Percentiles rank a stretch among this genome's conserved stretches.
Conservation (phyloP, 441 rosid genomes). For the Syzygium malaccense region DNA sequence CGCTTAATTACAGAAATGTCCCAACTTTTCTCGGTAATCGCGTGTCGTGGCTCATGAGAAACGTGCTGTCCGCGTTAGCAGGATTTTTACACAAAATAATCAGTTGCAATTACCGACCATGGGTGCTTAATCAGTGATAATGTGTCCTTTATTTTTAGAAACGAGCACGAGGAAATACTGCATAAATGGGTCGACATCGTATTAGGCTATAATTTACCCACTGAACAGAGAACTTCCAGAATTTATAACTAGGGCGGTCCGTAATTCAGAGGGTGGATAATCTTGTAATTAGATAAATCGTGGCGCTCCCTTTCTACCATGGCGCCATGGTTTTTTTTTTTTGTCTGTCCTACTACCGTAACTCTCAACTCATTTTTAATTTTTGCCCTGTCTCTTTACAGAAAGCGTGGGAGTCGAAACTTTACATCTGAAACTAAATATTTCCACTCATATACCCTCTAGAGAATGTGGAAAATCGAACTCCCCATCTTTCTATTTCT, state of each 20-base stretch:
- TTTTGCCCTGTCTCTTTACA: too few relatives aligned
- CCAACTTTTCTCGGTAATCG: constrained; percentile 4
- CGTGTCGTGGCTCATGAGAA: neutral
- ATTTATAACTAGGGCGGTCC: neutral
- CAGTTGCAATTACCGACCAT: neutral
- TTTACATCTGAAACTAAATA: too few relatives aligned
- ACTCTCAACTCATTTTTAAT: too few relatives aligned
- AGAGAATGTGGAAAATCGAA: fast-evolving
- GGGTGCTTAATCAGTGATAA: neutral
- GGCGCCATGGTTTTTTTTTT: neutral
- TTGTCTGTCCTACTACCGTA: too few relatives aligned
- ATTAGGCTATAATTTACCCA: too few relatives aligned
- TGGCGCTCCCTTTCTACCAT: neutral
- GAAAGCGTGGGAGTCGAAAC: too few relatives aligned
- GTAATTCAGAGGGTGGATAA: neutral
- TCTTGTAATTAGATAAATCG: neutral
- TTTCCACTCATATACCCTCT: fast-evolving
- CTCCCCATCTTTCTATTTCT: too few relatives aligned
- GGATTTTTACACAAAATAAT: neutral
- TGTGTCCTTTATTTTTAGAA: neutral
- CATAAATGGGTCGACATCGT: neutral
- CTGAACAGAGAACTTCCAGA: fast-evolving
- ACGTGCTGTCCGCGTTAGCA: neutral
- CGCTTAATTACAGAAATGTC: constrained; percentile 13
- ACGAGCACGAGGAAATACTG: neutral